Conservation (phyloP, 2,329 filamentous ascomycete species). For the Neophaeococcomyces mojaviensis region DNA sequence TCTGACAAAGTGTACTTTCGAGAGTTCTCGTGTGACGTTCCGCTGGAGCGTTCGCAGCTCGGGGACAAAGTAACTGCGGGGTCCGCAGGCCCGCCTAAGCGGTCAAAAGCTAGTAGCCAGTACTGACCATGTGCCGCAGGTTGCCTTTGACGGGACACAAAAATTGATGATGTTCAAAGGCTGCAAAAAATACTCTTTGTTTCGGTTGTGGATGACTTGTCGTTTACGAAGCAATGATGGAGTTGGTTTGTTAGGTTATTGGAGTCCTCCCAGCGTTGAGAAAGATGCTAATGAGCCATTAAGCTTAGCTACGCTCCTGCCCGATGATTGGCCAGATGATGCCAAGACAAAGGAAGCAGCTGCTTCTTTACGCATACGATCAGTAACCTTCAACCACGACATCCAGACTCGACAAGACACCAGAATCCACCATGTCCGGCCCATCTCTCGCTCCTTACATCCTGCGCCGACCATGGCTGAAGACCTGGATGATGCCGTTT, state of each 20-base stretch:
- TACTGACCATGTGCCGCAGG: constrained; percentile 3
- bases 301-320: constrained; percentile 7
- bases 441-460: constrained; percentile 69
- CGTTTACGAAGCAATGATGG: too few species aligned
- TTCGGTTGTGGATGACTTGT: too few species aligned
- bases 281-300: background rate
- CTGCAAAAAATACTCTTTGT: too few species aligned
- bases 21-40: constrained; percentile 1
- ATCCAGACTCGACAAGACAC: background rate
- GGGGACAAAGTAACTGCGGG: constrained; percentile 18
- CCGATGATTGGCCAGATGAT: constrained; percentile 4
- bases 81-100: constrained; percentile 12
- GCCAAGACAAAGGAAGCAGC: constrained; percentile 6
- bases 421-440: constrained; percentile 54
- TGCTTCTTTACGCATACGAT: constrained; percentile 3
- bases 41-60: constrained; percentile 5
- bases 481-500: constrained; percentile 68
- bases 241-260: too few species aligned
- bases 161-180: background rate
- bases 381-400: background rate
- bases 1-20: background rate
- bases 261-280: background rate
- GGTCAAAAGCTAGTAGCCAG: constrained; percentile 7
- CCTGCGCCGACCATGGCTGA: constrained; percentile 77
- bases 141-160: background rate